These are phyloP conservation scores for Kernera saxatilis DNA, from an alignment of 345 rosid species.

Conservation along the genomic window DNA sequence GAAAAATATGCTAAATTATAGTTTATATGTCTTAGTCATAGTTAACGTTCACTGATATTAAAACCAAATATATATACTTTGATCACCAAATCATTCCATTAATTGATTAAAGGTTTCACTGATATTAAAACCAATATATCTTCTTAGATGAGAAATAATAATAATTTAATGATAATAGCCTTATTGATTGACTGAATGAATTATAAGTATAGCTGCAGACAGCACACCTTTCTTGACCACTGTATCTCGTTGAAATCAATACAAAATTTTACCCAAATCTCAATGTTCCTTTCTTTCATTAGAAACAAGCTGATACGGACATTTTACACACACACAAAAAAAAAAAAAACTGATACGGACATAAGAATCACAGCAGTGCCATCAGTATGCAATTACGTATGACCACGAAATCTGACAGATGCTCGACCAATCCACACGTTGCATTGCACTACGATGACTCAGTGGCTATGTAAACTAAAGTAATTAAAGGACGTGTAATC, in stretches of 20 bases:
- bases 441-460: background rate
- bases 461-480: background rate
- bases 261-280: background rate
- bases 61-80: no score
- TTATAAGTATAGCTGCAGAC: background rate
- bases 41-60: no score
- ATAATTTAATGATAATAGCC: background rate
- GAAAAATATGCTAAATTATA: no score
- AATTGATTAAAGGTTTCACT: no score
- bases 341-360: slow-evolving; percentile 7
- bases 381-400: background rate
- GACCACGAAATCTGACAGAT: slow-evolving; percentile 7
- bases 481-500: background rate
- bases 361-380: background rate
- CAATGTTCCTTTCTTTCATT: background rate
- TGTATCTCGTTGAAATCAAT: background rate
- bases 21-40: no score
- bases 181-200: background rate
- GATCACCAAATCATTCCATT: no score
- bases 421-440: background rate
- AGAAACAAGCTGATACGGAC: slow-evolving; percentile 1
- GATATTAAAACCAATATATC: no score
- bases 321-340: no score
- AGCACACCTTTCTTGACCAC: slow-evolving; percentile 4
- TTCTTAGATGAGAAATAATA: background rate